Base-by-base conservation (phyloP, 306 rosid genomes). In the Cyclanthera cordifolia region DNA sequence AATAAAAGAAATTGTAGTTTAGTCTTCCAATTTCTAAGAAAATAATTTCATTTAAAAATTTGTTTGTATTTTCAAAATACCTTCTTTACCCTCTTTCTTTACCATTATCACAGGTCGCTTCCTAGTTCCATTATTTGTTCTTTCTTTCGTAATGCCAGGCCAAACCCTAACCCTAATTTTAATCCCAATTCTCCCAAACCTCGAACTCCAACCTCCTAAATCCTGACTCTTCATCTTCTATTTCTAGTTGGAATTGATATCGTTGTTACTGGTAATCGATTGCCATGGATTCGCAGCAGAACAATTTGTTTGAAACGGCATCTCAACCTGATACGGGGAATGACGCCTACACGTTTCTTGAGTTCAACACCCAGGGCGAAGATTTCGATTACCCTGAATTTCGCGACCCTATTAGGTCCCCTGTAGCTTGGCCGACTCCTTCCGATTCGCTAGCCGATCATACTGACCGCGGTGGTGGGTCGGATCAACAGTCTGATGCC, bases 321-420 rank as follows among this genome's bases (percentile, higher is more conserved):
- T 94, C 99, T 68, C 99, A 94, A 73, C 99, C 99, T 3, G 99
- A 94, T 84, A 82, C 91, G 6, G 96, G 75, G 24, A 88, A 84
- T 88, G 99, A 94, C 72, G 99, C 99, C 14, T 94, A 94, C 85
- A 94, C 99, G 15, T 94, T 94, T 75, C 95, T 94, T 67, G 99
- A 94, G 81, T 94, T 94, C 79, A 94, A 90, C 81, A 90, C 99
- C 1, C 99, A 94, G 70, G 99, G 99, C 27, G 99, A 94, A 69
- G 99, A 90, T 76, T 90, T 90, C 81, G 97, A 94, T 75, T 94
- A 90, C 41, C 96, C 97, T 0, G 99, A 94, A 83, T 94, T 90
- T 32, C 96, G 89, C 12, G 99, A 94, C 84, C 88, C 99, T 75
- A 90, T 88, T 76, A 85, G 97, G 64, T 88, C 99, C 1, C 76